Percentiles rank a stretch among this genome's conserved stretches.
phyloP scores from a whole-genome alignment of 768 basidiomycete species.

The Trametes maxima region DNA sequence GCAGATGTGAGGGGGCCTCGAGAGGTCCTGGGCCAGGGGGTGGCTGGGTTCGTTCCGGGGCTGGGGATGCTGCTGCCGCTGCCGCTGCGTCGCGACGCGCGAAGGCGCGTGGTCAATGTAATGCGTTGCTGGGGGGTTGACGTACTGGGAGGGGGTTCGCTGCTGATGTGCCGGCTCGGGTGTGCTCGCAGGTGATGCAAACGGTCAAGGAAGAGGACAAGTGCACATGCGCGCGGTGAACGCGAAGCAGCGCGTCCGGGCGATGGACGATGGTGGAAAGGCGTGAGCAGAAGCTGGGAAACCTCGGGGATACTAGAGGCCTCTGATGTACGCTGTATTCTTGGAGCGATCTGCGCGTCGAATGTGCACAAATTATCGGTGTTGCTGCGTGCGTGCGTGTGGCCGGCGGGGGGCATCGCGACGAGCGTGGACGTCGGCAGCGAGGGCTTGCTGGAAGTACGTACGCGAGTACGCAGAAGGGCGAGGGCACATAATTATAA shows the following conservation, averaged over 20 bases:
- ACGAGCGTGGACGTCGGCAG: neutral
- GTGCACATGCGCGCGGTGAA: conserved; percentile 44
- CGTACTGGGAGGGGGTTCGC: conserved; percentile 27
- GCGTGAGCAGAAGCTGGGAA: conserved; percentile 19
- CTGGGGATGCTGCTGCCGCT: neutral
- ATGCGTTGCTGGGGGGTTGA: conserved; percentile 26
- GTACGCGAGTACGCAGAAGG: neutral
- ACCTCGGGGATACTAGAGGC: conserved; percentile 16
- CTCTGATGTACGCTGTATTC: conserved; percentile 11
- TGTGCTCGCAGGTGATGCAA: conserved; percentile 46
- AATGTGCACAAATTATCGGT: neutral
- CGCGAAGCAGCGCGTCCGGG: neutral
- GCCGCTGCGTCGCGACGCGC: conserved; percentile 1
- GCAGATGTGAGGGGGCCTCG: too few relatives aligned
- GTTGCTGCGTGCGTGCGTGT: neutral
- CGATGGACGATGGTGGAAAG: neutral
- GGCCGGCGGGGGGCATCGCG: neutral
- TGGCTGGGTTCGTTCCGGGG: too few relatives aligned
- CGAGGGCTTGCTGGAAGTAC: neutral
- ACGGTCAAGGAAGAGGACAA: conserved; percentile 52
- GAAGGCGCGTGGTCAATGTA: neutral
- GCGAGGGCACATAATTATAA: neutral
- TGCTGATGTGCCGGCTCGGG: conserved; percentile 12
- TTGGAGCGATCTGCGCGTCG: conserved; percentile 9
- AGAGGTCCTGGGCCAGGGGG: too few relatives aligned